phyloP scores from a whole-genome alignment of 2,329 filamentous ascomycete genomes.

The Fusarium setosum region DNA sequence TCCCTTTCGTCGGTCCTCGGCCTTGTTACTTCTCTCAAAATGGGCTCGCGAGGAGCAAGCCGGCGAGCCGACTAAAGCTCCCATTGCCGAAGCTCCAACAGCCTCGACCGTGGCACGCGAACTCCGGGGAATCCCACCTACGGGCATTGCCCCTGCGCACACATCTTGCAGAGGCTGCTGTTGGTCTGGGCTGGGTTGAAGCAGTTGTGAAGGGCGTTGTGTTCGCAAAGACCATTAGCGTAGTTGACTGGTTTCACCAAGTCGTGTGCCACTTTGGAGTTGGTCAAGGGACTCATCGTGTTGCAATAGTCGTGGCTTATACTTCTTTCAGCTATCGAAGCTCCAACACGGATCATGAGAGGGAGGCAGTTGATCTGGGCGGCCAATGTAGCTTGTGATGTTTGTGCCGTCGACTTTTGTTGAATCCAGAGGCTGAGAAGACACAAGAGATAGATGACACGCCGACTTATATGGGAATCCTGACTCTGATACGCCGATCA shows the following conservation, averaged over 20 bases:
- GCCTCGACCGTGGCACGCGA: not conserved
- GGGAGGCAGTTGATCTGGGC: not conserved
- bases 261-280: conserved; percentile 1
- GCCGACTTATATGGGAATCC: not conserved
- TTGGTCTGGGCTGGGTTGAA: conserved; percentile 30
- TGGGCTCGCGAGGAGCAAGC: not conserved
- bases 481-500: conserved; percentile 2
- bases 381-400: not conserved
- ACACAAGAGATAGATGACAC: not conserved
- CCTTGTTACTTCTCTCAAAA: not conserved
- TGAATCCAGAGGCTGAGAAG: not conserved
- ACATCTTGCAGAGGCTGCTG: conserved; percentile 40
- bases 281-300: conserved; percentile 6
- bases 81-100: not conserved
- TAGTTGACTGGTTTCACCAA: conserved; percentile 28
- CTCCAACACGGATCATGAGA: not conserved
- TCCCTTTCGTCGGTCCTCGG: conserved; percentile 1
- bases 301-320: not conserved
- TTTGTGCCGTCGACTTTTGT: not conserved
- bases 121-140: conserved; percentile 6
- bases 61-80: not conserved
- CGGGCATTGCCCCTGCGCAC: conserved; percentile 37
- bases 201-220: conserved; percentile 40
- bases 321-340: conserved; percentile 10
- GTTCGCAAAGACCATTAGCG: conserved; percentile 39